Percentiles rank a stretch among this genome's conserved stretches.
phyloP scores from a whole-genome alignment of 768 basidiomycete genomes.

The Termitomyces sp. region DNA sequence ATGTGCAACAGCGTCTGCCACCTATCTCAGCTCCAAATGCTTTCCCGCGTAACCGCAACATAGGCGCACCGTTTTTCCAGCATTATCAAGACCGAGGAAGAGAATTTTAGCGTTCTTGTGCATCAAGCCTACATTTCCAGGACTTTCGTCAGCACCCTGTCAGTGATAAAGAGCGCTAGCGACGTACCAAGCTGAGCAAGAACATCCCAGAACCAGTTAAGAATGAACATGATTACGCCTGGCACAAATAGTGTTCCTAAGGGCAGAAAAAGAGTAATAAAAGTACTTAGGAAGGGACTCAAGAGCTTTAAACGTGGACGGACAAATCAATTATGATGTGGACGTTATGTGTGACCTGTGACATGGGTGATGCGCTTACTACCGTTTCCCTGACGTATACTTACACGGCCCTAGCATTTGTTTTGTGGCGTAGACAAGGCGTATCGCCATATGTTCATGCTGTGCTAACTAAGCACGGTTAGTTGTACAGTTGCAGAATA shows the following conservation, averaged over 20 bases:
- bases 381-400: slow-evolving; percentile 5
- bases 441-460: background rate
- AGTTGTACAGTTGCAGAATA: no score
- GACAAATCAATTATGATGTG: slow-evolving; percentile 6
- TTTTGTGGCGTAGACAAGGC: no score
- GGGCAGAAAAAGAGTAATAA: slow-evolving; percentile 8
- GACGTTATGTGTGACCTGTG: slow-evolving; percentile 13
- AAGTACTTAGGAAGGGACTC: background rate
- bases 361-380: slow-evolving; percentile 1
- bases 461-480: no score
- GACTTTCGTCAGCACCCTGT: background rate
- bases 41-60: background rate
- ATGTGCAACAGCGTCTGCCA: slow-evolving; percentile 91
- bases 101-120: slow-evolving; percentile 99
- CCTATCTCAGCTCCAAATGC: slow-evolving; percentile 1
- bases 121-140: slow-evolving; percentile 57
- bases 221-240: slow-evolving; percentile 60
- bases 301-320: slow-evolving; percentile 10
- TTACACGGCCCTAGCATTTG: no score
- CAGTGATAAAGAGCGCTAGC: background rate
- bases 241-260: slow-evolving; percentile 16
- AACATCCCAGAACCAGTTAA: slow-evolving; percentile 97
- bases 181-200: slow-evolving; percentile 86
- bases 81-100: slow-evolving; percentile 98
- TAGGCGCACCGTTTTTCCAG: slow-evolving; percentile 88